Conservation (phyloP, 768 basidiomycete species). For the Collybia sordida region DNA sequence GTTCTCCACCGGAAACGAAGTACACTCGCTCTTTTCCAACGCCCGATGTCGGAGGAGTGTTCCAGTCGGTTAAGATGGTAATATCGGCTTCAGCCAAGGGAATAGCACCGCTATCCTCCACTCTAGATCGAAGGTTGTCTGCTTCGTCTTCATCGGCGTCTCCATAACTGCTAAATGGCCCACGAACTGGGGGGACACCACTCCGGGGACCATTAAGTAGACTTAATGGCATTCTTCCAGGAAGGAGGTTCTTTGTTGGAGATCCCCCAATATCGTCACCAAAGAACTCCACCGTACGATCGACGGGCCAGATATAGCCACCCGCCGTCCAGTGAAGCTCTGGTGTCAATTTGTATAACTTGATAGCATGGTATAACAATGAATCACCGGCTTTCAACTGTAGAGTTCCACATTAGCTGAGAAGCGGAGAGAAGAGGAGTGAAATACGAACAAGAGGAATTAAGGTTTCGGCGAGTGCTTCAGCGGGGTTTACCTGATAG, state of each 20-base stretch:
- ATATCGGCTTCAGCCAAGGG: conserved; percentile 64
- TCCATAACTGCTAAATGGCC: conserved; percentile 38
- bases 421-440: neutral
- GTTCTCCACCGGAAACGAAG: conserved; percentile 62
- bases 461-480: conserved; percentile 65
- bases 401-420: neutral
- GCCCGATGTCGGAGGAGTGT: conserved; percentile 29
- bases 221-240: conserved; percentile 21
- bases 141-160: conserved; percentile 30
- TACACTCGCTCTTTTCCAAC: conserved; percentile 69
- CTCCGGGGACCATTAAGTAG: conserved; percentile 17
- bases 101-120: conserved; percentile 70
- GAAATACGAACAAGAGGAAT: conserved; percentile 61
- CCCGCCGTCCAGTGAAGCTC: conserved; percentile 83
- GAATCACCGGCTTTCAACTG: conserved; percentile 81
- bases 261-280: conserved; percentile 36
- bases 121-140: conserved; percentile 45
- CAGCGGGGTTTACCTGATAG: conserved; percentile 70
- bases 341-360: conserved; percentile 70
- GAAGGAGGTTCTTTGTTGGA: conserved; percentile 11
- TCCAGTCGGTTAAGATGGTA: conserved; percentile 41
- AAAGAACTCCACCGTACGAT: conserved; percentile 64
- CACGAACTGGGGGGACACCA: conserved; percentile 37
- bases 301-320: conserved; percentile 79
- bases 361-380: conserved; percentile 73